These are phyloP conservation scores for Suzukiozyma palmioleophila DNA, from an alignment of 1,139 yeast species.

Conservation along the genomic window DNA sequence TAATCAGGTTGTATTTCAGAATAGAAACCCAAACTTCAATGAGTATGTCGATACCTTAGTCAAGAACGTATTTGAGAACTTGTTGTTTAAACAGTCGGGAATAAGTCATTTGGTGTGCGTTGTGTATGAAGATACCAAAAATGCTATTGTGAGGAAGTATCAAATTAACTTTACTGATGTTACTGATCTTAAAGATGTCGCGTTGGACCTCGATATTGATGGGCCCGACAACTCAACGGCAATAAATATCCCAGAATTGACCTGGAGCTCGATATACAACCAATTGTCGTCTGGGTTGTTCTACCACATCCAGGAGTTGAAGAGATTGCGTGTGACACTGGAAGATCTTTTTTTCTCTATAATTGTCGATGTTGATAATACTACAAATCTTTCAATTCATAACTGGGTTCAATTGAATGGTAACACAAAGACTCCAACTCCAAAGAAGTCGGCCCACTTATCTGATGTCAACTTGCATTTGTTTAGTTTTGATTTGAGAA, in stretches of 20 bases:
- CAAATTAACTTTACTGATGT: conserved; percentile 24
- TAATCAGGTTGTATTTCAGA: conserved; percentile 32
- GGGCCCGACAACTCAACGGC: conserved; percentile 8
- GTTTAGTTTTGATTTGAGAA: conserved; percentile 28
- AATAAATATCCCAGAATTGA: conserved; percentile 21
- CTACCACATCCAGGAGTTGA: conserved; percentile 28
- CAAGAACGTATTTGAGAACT: conserved; percentile 8
- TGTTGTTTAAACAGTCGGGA: conserved; percentile 10
- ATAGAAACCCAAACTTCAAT: conserved; percentile 41
- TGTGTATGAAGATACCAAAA: conserved; percentile 20
- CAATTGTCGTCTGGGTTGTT: conserved; percentile 28
- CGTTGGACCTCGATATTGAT: conserved; percentile 6
- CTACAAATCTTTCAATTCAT: conserved; percentile 15
- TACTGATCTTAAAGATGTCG: conserved; percentile 11
- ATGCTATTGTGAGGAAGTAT: conserved; percentile 21
- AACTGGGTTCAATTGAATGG: conserved; percentile 22
- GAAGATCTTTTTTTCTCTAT: conserved; percentile 24
- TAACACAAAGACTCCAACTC: conserved; percentile 5
- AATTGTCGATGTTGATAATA: conserved; percentile 24
- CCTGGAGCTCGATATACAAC: conserved; percentile 32
- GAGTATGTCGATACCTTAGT: conserved; percentile 31
- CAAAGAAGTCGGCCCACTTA: conserved; percentile 17
- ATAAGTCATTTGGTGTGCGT: conserved; percentile 9
- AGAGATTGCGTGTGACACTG: conserved; percentile 3
- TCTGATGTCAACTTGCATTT: conserved; percentile 35